Conservation (phyloP, 108 stramenopile genomes). For the Pseudonitzschia multistriata region DNA sequence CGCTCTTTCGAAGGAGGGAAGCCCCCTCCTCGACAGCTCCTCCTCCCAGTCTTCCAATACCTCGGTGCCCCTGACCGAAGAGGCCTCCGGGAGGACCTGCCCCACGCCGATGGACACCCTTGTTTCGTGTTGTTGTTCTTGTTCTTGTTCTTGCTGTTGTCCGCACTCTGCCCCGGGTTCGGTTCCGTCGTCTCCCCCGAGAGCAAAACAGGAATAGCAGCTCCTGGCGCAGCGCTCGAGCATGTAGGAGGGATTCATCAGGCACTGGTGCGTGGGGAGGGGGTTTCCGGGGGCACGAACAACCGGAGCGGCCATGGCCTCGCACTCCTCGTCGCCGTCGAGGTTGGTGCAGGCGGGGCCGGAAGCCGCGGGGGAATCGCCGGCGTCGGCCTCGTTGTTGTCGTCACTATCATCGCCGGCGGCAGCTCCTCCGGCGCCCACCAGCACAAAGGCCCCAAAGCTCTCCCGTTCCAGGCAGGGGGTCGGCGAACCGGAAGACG, state of each 20-base stretch:
- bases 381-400: too few relatives aligned
- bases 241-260: constrained; percentile 35
- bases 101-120: not conserved
- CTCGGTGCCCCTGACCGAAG: not conserved
- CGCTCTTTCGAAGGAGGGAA: too few relatives aligned
- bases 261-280: constrained; percentile 21
- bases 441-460: not conserved
- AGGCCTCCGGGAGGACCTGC: not conserved
- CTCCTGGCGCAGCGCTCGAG: constrained; percentile 34
- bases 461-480: not conserved
- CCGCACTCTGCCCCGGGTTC: not conserved
- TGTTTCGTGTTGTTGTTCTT: too few relatives aligned
- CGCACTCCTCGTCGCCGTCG: not conserved
- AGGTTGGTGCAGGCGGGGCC: not conserved
- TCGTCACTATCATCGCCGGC: too few relatives aligned
- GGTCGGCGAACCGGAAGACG: too few relatives aligned
- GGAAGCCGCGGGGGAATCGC: too few relatives aligned
- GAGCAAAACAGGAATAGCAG: constrained; percentile 20
- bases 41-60: not conserved
- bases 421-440: too few relatives aligned
- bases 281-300: too few relatives aligned
- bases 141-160: not conserved
- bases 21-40: not conserved
- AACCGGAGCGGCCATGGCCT: not conserved
- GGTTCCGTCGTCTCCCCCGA: constrained; percentile 27